Evolutionary conservation across 495 filamentous ascomycete genomes (phyloP), one percentile per base, ranked within the genome.

Genomic region (Aspergillus affinis): DNA sequence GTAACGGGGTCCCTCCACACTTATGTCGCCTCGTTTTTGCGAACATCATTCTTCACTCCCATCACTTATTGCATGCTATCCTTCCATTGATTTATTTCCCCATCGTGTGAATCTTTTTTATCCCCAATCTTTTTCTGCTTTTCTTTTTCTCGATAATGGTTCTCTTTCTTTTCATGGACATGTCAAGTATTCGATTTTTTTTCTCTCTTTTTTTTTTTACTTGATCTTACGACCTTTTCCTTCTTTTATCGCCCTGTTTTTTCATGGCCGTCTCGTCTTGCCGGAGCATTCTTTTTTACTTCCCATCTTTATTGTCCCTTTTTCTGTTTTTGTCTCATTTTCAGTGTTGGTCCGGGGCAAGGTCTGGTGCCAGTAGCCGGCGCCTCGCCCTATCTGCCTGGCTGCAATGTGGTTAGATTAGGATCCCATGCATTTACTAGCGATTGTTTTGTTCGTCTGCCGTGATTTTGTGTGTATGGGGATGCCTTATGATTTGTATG

Each of bases 371-470:
- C 57, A 41, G 48, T 51, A n/a, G 54, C 47, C 49, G n/a, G 56
- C 63, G 30, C 48, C 60, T 23, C 44, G 61, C 48, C 48, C 36
- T 17, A 58, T 52, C 46, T 53, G 49, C 54, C 48, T 53, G 58
- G 59, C 51, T 63, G 61, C 63, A 50, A 62, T 54, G 50, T 60
- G 62, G 56, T 63, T 68, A 70, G 65, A 70, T 70, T 65, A 64
- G 65, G 68, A 60, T 63, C 61, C 61, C 65, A 70, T 74, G 75
- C 75, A 77, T 75, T 77, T 60, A 59, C 61, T 69, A 77, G 74
- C 75, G 74, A 59, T 63, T 61, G 29, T 61, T 57, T 49, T 12
- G 15, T 57, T 62, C 54, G 62, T 55, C 29, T 54, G 17, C 61
- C 65, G 67, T 70, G 50, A 51, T 48, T 29, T 69, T 54, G 21